Evolutionary conservation across 164 flowering plant species (phyloP), one percentile per base, ranked within the genome.

Genomic region (Buxus sempervirens): DNA sequence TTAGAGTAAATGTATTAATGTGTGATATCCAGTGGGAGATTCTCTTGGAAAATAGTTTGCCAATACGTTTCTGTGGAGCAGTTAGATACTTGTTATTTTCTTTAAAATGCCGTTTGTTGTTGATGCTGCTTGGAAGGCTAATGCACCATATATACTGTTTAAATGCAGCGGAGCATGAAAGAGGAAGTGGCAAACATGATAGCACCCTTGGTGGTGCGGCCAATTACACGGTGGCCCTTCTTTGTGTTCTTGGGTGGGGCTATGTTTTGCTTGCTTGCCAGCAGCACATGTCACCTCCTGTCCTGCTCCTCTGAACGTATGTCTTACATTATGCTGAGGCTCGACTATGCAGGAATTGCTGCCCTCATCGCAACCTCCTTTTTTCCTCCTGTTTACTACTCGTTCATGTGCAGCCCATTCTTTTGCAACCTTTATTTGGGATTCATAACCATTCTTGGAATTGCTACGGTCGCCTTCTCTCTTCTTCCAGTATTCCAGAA

Each of bases 151-250:
- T 68, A 24, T 68, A 61, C 18, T 68, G 12, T 14, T 70, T 67
- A 23, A 54, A 21, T 82, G 82, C 94, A 95, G 97, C 79, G 54
- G 27, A 82, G 73, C 53, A 36, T 92, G 77, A 89, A 80, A 75
- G 88, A 89, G 28, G 97, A 95, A 32, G 53, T 95, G 51, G 87
- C 81, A 14, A 89, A 88, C 81, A 73, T 86, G 23, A 81, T 90
- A 73, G 91, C 91, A 9, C 97, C 99, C 2, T 36, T 89, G 66
- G 15, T 83, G 80, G 42, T 82, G 60, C 73, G 83, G 59, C 98
- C 97, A 24, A 92, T 95, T 55, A 92, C 99, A 0, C 81, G 97
- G 16, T 95, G 98, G 99, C 99, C 99, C 20, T 92, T 95, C 76
- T 95, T 80, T 64, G 90, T 88, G 23, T 95, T 92, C 79, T 48